Percentiles rank a stretch among this genome's conserved stretches.
phyloP scores from a whole-genome alignment of 371 early-diverging fungal species.

The Catenaria anguillulae region DNA sequence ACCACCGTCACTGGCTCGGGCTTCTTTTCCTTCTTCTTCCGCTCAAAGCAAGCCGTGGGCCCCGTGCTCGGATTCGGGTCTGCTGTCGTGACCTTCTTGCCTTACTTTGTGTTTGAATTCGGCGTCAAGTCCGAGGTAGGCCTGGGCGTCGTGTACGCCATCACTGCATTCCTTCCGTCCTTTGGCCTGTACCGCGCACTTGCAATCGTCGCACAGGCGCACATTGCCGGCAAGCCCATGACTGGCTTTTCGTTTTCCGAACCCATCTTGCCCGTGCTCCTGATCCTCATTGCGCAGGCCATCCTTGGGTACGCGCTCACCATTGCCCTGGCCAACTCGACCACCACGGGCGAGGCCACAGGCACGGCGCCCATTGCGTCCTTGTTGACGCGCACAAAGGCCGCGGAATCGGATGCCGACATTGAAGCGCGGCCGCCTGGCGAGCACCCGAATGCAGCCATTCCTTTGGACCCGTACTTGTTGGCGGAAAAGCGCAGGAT shows the following conservation, averaged over 20 bases:
- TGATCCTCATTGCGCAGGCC: not conserved
- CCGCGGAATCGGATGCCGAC: too few species aligned
- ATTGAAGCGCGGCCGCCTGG: too few species aligned
- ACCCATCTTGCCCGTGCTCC: not conserved
- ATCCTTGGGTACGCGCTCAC: not conserved
- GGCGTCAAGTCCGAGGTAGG: slow-evolving; percentile 15
- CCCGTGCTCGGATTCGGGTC: slow-evolving; percentile 20
- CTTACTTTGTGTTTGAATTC: slow-evolving; percentile 26
- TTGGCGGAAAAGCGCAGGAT: slow-evolving; percentile 16
- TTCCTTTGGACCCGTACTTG: slow-evolving; percentile 10
- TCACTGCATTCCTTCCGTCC: slow-evolving; percentile 16
- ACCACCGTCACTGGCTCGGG: slow-evolving; percentile 18
- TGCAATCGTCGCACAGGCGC: slow-evolving; percentile 15
- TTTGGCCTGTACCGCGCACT: slow-evolving; percentile 25
- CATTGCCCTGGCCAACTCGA: not conserved
- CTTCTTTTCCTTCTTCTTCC: slow-evolving; percentile 19
- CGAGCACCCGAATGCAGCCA: not conserved
- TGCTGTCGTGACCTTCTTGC: slow-evolving; percentile 21
- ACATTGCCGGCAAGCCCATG: slow-evolving; percentile 13
- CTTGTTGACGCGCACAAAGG: too few species aligned
- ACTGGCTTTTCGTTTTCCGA: slow-evolving; percentile 12
- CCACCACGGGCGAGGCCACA: not conserved
- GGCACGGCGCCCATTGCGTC: too few species aligned
- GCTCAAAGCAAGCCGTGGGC: slow-evolving; percentile 17
- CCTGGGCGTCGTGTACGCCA: slow-evolving; percentile 13